These are phyloP conservation scores for Gastrodia elata DNA, from an alignment of 106 monocot species.

Conservation along the genomic window DNA sequence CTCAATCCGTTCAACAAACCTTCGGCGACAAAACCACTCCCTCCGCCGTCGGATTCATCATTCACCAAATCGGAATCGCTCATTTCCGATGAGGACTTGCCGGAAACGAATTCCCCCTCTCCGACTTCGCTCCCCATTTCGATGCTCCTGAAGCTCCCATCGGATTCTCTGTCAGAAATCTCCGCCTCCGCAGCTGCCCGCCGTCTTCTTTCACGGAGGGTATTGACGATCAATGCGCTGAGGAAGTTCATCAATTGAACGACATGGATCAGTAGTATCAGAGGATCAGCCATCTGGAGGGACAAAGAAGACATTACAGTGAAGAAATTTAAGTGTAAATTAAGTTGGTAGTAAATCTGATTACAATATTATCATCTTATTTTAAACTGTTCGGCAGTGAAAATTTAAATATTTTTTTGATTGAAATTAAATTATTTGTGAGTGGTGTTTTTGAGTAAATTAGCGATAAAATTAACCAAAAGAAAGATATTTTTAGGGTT, in stretches of 20 bases:
- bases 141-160: constrained; percentile 29
- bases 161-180: constrained; percentile 17
- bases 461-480: too few relatives aligned
- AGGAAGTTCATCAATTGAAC: constrained; percentile 93
- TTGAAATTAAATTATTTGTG: too few relatives aligned
- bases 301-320: not conserved
- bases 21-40: constrained; percentile 18
- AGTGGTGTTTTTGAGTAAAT: too few relatives aligned
- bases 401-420: too few relatives aligned
- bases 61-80: constrained; percentile 10
- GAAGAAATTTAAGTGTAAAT: too few relatives aligned
- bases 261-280: constrained; percentile 84
- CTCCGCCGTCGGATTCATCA: constrained; percentile 19
- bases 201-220: constrained; percentile 50
- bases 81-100: constrained; percentile 13
- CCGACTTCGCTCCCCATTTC: constrained; percentile 15
- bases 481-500: too few relatives aligned
- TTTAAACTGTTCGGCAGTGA: too few relatives aligned
- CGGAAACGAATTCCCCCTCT: constrained; percentile 5
- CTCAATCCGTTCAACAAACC: constrained; percentile 40
- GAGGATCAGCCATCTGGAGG: constrained; percentile 80
- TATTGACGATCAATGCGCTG: constrained; percentile 62
- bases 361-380: not conserved
- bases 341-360: too few relatives aligned
- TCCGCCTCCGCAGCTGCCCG: constrained; percentile 22